A percentile compares a stretch with the other conserved stretches of the same genome.
Evolutionary conservation across 139 green algal species (phyloP).

Genomic region (Coelastrella sp.): DNA sequence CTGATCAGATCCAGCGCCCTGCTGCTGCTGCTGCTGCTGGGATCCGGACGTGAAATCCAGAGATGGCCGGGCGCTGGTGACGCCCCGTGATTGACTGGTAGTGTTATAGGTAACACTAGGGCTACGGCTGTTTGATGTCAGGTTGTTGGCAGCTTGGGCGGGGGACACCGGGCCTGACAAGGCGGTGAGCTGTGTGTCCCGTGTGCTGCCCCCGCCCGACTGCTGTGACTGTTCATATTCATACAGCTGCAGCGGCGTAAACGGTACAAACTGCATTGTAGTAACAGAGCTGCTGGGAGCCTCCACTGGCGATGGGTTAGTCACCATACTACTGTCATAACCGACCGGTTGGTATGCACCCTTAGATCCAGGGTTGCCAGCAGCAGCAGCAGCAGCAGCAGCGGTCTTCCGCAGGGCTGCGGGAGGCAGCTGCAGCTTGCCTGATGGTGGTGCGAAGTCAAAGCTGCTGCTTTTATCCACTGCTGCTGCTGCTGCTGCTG

Average conservation of each 20-base stretch:
- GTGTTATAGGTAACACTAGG: no score
- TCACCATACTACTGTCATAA: background rate
- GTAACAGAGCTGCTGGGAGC: background rate
- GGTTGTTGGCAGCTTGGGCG: no score
- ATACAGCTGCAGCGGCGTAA: background rate
- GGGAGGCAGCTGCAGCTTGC: background rate
- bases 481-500: slow-evolving; percentile 3
- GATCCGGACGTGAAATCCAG: no score
- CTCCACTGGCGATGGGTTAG: background rate
- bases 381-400: no score
- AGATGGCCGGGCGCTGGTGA: background rate
- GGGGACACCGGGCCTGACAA: no score
- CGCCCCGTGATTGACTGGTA: no score
- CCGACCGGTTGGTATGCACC: background rate
- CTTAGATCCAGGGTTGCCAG: background rate
- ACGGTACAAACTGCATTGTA: background rate
- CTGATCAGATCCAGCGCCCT: background rate
- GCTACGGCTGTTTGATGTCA: no score
- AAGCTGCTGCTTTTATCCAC: background rate
- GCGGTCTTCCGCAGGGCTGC: background rate
- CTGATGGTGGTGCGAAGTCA: background rate
- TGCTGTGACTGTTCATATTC: background rate
- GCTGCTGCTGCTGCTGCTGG: background rate
- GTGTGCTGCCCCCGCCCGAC: background rate
- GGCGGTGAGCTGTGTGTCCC: no score